Evolutionary conservation across 139 green algal genomes (phyloP), one percentile per base, ranked within the genome.

Genomic region (Chlamydomonas incerta): DNA sequence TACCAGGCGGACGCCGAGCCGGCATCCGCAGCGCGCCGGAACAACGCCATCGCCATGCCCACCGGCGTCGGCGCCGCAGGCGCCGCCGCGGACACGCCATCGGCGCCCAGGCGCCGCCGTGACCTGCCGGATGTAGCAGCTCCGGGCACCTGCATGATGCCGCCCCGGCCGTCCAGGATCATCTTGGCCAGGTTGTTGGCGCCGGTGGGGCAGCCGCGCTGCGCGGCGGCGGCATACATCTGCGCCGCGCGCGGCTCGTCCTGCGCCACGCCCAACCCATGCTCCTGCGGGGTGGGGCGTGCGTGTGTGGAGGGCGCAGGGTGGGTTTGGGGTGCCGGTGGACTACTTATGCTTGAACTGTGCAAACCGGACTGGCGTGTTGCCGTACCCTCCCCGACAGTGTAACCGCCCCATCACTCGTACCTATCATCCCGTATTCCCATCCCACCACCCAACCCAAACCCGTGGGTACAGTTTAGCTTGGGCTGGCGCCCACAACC

Each of bases 161-260:
- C 79, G 41, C 79, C 79, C 3, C 79, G n/a, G 47, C 65, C 79
- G 50, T 85, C 79, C 66, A 85, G 63, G 31, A 85, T 85, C 79
- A 85, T 85, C 67, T 85, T 85, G 46, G 66, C 79, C 41, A 85
- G 79, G 79, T 85, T 85, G 79, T 85, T 85, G 79, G 79, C 47
- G 66, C 66, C 79, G 79, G 79, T 85, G 46, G 79, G 66, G 66
- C 79, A 85, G 79, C 68, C 55, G 47, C 79, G 79, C 46, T 85
- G 79, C 79, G 79, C 79, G 13, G 79, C 79, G 50, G 79, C 47
- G 23, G 79, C 79, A 47, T 85, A 85, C 58, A 85, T 24, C 66
- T 85, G 79, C 2, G 79, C 66, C 24, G 79, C 79, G 18, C 79
- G 46, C 0, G 23, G 0, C 79, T 85, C 79, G 14, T 85, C 79